These are phyloP conservation scores for Tricholomella constricta DNA, from an alignment of 768 basidiomycete genomes.

Conservation along the genomic window DNA sequence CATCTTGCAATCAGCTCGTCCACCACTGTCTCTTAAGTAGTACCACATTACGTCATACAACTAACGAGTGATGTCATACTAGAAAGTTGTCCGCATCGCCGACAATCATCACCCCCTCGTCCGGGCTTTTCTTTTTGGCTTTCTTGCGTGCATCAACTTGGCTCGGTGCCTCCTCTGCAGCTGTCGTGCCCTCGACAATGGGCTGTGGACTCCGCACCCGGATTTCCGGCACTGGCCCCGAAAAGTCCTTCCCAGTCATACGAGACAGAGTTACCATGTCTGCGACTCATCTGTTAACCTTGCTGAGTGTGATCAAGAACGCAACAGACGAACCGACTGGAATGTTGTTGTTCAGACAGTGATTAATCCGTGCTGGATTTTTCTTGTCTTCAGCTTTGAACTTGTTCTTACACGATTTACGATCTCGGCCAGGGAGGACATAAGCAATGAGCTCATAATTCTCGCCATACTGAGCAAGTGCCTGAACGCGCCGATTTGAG, in stretches of 20 bases:
- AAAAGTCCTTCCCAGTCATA: slow-evolving; percentile 86
- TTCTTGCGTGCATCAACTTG: slow-evolving; percentile 15
- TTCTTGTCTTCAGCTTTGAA: slow-evolving; percentile 89
- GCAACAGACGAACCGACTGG: slow-evolving; percentile 81
- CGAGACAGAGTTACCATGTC: slow-evolving; percentile 74
- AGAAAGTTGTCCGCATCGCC: slow-evolving; percentile 37
- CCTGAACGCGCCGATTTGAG: slow-evolving; percentile 46
- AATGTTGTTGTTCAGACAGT: slow-evolving; percentile 70
- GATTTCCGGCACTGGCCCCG: slow-evolving; percentile 77
- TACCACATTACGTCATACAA: background rate
- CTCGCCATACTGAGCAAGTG: slow-evolving; percentile 86
- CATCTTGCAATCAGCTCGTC: background rate
- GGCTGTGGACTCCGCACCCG: slow-evolving; percentile 39
- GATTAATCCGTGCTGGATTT: slow-evolving; percentile 73
- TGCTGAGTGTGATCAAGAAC: background rate
- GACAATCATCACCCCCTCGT: slow-evolving; percentile 39
- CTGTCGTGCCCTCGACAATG: slow-evolving; percentile 18
- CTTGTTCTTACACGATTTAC: slow-evolving; percentile 91
- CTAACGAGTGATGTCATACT: too few relatives aligned
- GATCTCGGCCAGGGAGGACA: slow-evolving; percentile 80
- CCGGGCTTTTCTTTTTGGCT: slow-evolving; percentile 28
- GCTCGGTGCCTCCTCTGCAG: slow-evolving; percentile 16
- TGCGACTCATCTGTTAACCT: slow-evolving; percentile 24
- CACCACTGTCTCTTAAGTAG: background rate
- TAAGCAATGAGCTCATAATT: slow-evolving; percentile 92